Percentiles rank a stretch among this genome's conserved stretches.
Evolutionary conservation across 495 filamentous ascomycete species (phyloP).

Genomic region (Penicillium crystallinum): DNA sequence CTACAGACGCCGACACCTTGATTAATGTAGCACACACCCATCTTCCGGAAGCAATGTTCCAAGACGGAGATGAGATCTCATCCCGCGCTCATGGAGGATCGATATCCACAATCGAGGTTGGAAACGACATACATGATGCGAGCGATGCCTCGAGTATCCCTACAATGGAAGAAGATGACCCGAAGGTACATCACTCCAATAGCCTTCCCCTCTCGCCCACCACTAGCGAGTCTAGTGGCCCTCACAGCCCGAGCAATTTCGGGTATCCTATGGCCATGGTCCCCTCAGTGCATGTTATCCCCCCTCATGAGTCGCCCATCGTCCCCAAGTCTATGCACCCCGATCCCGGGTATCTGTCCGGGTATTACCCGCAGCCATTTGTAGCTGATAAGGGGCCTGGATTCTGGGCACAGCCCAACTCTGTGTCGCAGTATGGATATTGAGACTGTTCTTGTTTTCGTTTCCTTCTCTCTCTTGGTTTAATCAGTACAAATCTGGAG

Average conservation of each 20-base stretch:
- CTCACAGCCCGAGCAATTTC: conserved; percentile 17
- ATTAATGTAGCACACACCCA: conserved; percentile 20
- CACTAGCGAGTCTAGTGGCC: conserved; percentile 22
- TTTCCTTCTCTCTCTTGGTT: background rate
- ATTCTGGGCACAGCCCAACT: conserved; percentile 16
- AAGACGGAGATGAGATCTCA: conserved; percentile 7
- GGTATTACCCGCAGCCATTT: conserved; percentile 16
- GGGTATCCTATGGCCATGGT: conserved; percentile 11
- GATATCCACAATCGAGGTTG: background rate
- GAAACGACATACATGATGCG: background rate
- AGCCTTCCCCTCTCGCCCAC: conserved; percentile 17
- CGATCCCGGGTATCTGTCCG: conserved; percentile 8
- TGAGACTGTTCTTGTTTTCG: background rate
- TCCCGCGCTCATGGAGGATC: conserved; percentile 9
- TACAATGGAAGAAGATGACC: conserved; percentile 1
- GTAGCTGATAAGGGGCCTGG: conserved; percentile 9
- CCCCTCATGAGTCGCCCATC: conserved; percentile 6
- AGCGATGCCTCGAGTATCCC: background rate
- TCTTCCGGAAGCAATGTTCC: conserved; percentile 18
- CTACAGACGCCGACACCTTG: conserved; percentile 18
- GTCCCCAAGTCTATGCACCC: conserved; percentile 8
- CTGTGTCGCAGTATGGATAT: conserved; percentile 16
- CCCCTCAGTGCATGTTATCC: conserved; percentile 4
- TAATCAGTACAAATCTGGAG: background rate
- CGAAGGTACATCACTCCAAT: background rate